Conservation (phyloP, 768 basidiomycete species). For the Kwoniella heveanensis region DNA sequence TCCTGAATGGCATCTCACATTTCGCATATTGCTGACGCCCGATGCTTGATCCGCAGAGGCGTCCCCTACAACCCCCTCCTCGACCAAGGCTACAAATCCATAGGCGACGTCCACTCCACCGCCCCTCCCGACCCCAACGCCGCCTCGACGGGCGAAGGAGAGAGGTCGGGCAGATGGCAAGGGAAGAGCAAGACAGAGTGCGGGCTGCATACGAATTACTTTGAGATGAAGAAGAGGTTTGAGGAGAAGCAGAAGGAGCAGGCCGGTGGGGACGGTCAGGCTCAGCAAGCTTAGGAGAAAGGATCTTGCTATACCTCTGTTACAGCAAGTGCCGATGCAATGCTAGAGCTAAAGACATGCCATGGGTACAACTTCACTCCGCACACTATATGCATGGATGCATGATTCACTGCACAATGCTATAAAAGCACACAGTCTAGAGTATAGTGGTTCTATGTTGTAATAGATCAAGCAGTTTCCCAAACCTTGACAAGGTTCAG, state of each 20-base stretch:
- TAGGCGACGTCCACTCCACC: constrained; percentile 98
- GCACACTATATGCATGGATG: too few relatives aligned
- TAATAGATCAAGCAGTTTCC: too few relatives aligned
- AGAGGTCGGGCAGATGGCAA: constrained; percentile 90
- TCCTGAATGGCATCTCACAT: background rate
- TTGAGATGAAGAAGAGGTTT: constrained; percentile 59
- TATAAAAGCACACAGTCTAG: too few relatives aligned
- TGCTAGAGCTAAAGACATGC: too few relatives aligned
- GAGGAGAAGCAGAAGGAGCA: constrained; percentile 31
- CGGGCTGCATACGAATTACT: constrained; percentile 90
- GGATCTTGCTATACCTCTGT: too few relatives aligned
- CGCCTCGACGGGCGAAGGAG: constrained; percentile 70
- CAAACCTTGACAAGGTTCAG: too few relatives aligned
- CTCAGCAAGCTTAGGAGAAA: constrained; percentile 5
- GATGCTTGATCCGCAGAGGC: constrained; percentile 50
- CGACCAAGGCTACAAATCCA: constrained; percentile 86
- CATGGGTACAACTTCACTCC: too few relatives aligned
- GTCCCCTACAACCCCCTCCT: constrained; percentile 88
- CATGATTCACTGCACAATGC: too few relatives aligned
- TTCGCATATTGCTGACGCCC: background rate
- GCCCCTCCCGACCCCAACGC: constrained; percentile 52
- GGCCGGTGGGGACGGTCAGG: background rate
- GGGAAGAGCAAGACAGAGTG: constrained; percentile 89
- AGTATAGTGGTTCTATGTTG: too few relatives aligned
- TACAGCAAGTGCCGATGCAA: too few relatives aligned